A percentile compares a stretch with the other conserved stretches of the same genome.
phyloP scores from a whole-genome alignment of 441 rosid genomes.

The Euphorbia celastroides region DNA sequence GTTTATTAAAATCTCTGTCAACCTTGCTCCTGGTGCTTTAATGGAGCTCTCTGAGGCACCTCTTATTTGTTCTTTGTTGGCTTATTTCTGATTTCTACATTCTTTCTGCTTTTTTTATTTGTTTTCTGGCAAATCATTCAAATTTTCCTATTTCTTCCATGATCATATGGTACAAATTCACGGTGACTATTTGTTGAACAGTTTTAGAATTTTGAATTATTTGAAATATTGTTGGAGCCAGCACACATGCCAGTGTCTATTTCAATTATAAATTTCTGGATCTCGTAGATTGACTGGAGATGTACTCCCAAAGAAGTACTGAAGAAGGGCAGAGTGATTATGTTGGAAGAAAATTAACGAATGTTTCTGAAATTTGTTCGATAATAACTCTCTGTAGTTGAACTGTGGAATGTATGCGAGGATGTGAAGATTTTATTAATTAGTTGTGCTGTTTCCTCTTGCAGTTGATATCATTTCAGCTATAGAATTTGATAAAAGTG shows the following conservation, averaged over 20 bases:
- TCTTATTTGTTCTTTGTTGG: neutral
- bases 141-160: neutral
- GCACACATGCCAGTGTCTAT: neutral
- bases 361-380: neutral
- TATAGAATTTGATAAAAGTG: constrained; percentile 83
- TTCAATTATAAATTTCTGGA: neutral
- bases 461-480: constrained; percentile 96
- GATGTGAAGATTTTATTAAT: constrained; percentile 10
- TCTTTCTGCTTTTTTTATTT: neutral
- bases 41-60: too few relatives aligned
- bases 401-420: neutral
- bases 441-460: constrained; percentile 27
- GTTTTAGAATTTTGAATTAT: neutral
- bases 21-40: constrained; percentile 6
- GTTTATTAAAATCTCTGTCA: neutral
- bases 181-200: neutral
- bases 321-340: too few relatives aligned
- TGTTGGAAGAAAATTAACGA: too few relatives aligned
- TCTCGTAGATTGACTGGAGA: neutral
- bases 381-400: neutral
- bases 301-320: neutral
- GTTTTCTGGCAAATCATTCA: neutral
- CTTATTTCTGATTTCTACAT: neutral
- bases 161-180: neutral
- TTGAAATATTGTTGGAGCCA: neutral